Percentiles rank a stretch among this genome's conserved stretches.
Evolutionary conservation across 768 basidiomycete species (phyloP).

Genomic region (Lentinula aciculospora): DNA sequence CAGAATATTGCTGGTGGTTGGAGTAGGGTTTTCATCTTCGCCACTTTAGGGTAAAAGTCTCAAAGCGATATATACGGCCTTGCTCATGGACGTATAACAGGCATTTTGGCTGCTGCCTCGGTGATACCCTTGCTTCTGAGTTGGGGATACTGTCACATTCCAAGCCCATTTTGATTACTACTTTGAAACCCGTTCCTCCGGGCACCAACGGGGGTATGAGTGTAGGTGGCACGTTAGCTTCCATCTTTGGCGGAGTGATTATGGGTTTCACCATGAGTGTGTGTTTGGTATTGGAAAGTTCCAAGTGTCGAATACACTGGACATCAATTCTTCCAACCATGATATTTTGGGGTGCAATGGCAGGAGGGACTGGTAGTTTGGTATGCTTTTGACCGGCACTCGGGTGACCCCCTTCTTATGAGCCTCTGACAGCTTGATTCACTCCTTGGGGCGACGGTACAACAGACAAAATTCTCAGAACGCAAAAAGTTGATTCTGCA

Average conservation of each 20-base stretch:
- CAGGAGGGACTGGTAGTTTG: constrained; percentile 77
- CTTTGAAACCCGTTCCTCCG: constrained; percentile 65
- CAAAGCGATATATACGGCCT: not conserved
- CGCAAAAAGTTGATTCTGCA: constrained; percentile 59
- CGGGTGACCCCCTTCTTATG: not conserved
- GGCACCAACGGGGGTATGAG: constrained; percentile 93
- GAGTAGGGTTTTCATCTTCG: constrained; percentile 60
- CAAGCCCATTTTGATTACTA: constrained; percentile 75
- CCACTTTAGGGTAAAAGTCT: constrained; percentile 53
- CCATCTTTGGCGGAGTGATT: constrained; percentile 63
- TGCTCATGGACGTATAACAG: constrained; percentile 28
- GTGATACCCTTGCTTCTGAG: constrained; percentile 91
- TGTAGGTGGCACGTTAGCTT: constrained; percentile 66
- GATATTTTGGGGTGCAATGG: constrained; percentile 53
- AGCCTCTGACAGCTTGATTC: constrained; percentile 65
- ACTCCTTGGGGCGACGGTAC: constrained; percentile 81
- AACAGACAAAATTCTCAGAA: constrained; percentile 69
- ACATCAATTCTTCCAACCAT: constrained; percentile 33
- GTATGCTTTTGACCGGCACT: constrained; percentile 32
- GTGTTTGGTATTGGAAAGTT: constrained; percentile 58
- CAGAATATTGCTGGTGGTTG: constrained; percentile 35
- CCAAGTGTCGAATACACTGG: constrained; percentile 39
- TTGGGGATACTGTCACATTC: constrained; percentile 77
- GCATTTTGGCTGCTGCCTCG: constrained; percentile 85
- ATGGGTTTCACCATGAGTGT: constrained; percentile 61